Evolutionary conservation across 2,329 filamentous ascomycete species (phyloP).

Genomic region (Ophiostoma perfectum): DNA sequence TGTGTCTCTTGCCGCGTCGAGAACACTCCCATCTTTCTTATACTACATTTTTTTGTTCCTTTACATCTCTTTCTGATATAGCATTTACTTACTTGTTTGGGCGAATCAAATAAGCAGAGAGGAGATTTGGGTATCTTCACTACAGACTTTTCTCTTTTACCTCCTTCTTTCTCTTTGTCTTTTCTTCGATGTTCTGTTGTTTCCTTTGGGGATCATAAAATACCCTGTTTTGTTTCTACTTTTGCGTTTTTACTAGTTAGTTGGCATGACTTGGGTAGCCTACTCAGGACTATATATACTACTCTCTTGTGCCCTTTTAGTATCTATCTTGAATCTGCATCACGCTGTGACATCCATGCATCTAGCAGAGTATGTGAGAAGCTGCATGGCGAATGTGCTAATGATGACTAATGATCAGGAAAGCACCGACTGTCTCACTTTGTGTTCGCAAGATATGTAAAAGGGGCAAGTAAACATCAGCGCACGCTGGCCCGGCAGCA

Average conservation of each 20-base stretch:
- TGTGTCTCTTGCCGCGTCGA: neutral
- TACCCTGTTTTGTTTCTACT: constrained; percentile 2
- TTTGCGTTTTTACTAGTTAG: constrained; percentile 10
- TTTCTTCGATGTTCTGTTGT: constrained; percentile 12
- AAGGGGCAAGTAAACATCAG: no score
- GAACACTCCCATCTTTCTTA: neutral
- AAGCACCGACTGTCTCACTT: no score
- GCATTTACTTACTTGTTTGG: neutral
- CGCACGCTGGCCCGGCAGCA: no score
- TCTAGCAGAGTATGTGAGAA: no score
- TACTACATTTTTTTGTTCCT: neutral
- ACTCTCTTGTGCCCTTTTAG: neutral
- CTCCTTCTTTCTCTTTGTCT: constrained; percentile 4
- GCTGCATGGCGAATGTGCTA: neutral
- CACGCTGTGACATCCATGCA: no score
- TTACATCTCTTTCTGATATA: constrained; percentile 2
- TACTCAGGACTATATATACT: neutral
- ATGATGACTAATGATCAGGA: neutral
- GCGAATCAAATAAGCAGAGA: neutral
- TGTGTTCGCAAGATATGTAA: no score
- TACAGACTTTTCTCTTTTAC: neutral
- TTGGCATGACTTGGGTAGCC: constrained; percentile 8
- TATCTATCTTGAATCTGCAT: no score
- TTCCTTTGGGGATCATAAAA: constrained; percentile 8
- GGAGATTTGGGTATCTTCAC: neutral